Evolutionary conservation across 352 stramenopile genomes (phyloP).

Genomic region (Thalassiosira hispida): DNA sequence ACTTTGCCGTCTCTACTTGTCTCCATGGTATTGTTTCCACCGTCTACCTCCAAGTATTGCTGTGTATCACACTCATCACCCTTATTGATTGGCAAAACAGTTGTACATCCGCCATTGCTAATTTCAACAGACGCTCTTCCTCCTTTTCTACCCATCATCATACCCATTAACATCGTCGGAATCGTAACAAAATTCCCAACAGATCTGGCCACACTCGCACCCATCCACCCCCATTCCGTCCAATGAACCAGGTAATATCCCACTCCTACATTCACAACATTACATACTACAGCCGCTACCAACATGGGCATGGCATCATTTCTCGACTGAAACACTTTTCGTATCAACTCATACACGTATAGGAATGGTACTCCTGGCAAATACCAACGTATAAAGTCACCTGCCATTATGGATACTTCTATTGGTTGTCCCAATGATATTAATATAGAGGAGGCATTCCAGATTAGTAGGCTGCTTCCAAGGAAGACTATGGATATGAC

Average conservation of each 20-base stretch:
- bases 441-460: constrained; percentile 86
- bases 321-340: constrained; percentile 87
- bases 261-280: constrained; percentile 84
- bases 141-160: constrained; percentile 41
- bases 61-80: constrained; percentile 14
- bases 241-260: constrained; percentile 89
- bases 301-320: constrained; percentile 88
- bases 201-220: constrained; percentile 83
- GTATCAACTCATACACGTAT: constrained; percentile 86
- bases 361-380: constrained; percentile 88
- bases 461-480: constrained; percentile 18
- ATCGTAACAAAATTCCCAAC: constrained; percentile 83
- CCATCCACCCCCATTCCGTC: constrained; percentile 83
- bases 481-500: constrained; percentile 80
- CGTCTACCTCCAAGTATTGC: constrained; percentile 23
- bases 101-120: neutral
- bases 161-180: constrained; percentile 81
- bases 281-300: constrained; percentile 83
- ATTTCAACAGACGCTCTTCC: too few relatives aligned
- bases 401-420: constrained; percentile 84
- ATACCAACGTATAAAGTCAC: constrained; percentile 81
- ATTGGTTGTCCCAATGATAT: constrained; percentile 84
- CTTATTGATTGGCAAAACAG: neutral
- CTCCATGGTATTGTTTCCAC: constrained; percentile 37
- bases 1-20: constrained; percentile 30